A percentile compares a stretch with the other conserved stretches of the same genome.
These are phyloP conservation scores for Elymus sibiricus DNA, from an alignment of 176 grass and related monocot genomes.

Conservation along the genomic window DNA sequence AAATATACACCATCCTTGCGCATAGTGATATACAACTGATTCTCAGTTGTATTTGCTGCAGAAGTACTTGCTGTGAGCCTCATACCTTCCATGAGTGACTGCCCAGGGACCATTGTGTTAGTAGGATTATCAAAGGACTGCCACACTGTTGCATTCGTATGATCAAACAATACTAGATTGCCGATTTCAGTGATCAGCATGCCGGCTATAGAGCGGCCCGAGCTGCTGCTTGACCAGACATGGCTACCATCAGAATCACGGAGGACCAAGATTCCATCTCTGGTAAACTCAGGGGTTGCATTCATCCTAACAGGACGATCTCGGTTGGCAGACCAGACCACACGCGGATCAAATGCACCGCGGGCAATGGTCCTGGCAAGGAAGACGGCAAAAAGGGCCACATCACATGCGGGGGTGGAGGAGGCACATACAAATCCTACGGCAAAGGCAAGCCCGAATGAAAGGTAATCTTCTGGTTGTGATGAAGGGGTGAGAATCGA, in stretches of 20 bases:
- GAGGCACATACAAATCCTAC: too few species aligned
- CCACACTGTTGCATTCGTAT: not conserved
- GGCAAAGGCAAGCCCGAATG: too few species aligned
- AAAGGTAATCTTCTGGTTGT: too few species aligned
- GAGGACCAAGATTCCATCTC: not conserved
- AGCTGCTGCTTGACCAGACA: not conserved
- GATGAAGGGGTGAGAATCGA: too few species aligned
- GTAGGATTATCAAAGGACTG: not conserved
- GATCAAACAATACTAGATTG: not conserved
- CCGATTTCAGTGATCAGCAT: not conserved
- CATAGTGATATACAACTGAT: not conserved
- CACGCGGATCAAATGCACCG: too few species aligned
- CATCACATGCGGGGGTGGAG: too few species aligned
- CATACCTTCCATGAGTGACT: not conserved
- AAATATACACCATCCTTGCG: accelerated
- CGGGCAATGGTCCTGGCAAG: too few species aligned
- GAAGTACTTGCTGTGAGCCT: not conserved
- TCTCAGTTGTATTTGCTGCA: not conserved
- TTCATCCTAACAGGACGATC: not conserved
- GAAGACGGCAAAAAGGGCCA: too few species aligned
- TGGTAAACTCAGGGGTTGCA: not conserved
- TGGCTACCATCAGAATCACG: not conserved
- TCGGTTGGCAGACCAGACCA: not conserved
- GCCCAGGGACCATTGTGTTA: not conserved
- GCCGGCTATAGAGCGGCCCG: not conserved